Percentiles rank a stretch among this genome's conserved stretches.
Evolutionary conservation across 495 filamentous ascomycete species (phyloP).

Genomic region (Penicillium subrubescens): DNA sequence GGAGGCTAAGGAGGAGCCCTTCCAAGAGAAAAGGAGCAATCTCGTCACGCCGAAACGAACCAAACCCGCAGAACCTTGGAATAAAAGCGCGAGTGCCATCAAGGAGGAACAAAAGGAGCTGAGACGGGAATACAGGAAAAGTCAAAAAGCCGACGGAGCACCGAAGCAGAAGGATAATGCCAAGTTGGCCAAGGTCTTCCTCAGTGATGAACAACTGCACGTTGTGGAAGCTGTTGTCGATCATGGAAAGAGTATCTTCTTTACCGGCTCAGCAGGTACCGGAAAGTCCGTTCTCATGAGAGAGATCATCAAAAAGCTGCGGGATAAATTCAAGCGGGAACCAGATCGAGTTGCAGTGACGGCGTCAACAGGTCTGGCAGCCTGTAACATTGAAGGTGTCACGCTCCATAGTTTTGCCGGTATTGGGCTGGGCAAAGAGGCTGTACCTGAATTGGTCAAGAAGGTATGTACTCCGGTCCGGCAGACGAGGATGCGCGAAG

Average conservation of each 20-base stretch:
- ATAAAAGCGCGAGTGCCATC: slow-evolving; percentile 76
- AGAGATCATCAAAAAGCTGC: slow-evolving; percentile 80
- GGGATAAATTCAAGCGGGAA: slow-evolving; percentile 70
- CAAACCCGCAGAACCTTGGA: slow-evolving; percentile 66
- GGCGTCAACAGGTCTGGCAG: slow-evolving; percentile 92
- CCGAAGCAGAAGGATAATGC: slow-evolving; percentile 22
- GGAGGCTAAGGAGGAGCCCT: slow-evolving; percentile 34
- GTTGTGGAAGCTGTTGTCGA: slow-evolving; percentile 82
- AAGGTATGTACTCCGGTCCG: slow-evolving; percentile 49
- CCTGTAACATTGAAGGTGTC: slow-evolving; percentile 94
- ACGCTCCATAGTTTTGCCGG: slow-evolving; percentile 96
- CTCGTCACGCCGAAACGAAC: slow-evolving; percentile 39
- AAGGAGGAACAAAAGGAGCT: slow-evolving; percentile 81
- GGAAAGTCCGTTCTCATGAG: slow-evolving; percentile 96
- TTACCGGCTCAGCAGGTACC: slow-evolving; percentile 96
- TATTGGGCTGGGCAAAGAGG: slow-evolving; percentile 92
- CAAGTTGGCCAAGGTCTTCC: slow-evolving; percentile 61
- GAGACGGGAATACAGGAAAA: slow-evolving; percentile 60
- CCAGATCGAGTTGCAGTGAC: slow-evolving; percentile 87
- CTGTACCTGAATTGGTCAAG: slow-evolving; percentile 77
- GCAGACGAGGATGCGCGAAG: background rate
- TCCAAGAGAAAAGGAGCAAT: slow-evolving; percentile 27
- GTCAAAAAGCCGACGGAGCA: slow-evolving; percentile 33
- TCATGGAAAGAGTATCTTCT: slow-evolving; percentile 85
- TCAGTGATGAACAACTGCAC: slow-evolving; percentile 83